Conservation (phyloP, 371 early-diverging fungal species). For the Apophysomyces trapeziformis region DNA sequence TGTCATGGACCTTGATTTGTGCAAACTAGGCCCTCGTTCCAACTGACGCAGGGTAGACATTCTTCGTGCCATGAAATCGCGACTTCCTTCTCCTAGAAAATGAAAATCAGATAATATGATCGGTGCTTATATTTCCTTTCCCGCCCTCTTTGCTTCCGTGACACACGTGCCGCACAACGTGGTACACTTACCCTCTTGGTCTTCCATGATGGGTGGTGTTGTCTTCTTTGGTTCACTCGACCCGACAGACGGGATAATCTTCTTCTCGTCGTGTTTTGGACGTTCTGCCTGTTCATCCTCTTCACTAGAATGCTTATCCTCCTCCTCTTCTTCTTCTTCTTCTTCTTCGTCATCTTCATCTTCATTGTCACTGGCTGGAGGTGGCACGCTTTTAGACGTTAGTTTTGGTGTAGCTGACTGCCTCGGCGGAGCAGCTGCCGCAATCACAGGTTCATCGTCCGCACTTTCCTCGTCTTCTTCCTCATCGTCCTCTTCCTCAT, state of each 20-base stretch:
- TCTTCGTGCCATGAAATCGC: conserved; percentile 22
- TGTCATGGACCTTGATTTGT: conserved; percentile 31
- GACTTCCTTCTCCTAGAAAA: conserved; percentile 10
- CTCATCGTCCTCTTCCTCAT: not conserved
- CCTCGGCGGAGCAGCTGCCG: not conserved
- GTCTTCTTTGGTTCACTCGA: not conserved
- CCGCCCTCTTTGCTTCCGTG: not conserved
- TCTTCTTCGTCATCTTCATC: conserved; percentile 16
- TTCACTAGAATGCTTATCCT: conserved; percentile 11
- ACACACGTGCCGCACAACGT: conserved; percentile 5
- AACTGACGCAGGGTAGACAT: conserved; percentile 36
- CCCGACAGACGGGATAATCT: not conserved
- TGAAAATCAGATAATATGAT: conserved; percentile 5
- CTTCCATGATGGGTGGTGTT: not conserved
- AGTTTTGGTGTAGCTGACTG: not conserved
- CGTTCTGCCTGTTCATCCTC: not conserved
- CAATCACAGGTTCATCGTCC: not conserved
- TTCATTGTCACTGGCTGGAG: conserved; percentile 16
- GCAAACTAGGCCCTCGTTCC: conserved; percentile 34
- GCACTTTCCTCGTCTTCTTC: conserved; percentile 3
- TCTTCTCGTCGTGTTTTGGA: not conserved
- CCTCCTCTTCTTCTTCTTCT: conserved; percentile 18
- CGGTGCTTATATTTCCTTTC: conserved; percentile 1
- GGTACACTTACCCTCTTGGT: conserved; percentile 9
- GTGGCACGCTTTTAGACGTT: not conserved